Evolutionary conservation across 208 protist species (phyloP).

Genomic region (Porcisia hertigi): DNA sequence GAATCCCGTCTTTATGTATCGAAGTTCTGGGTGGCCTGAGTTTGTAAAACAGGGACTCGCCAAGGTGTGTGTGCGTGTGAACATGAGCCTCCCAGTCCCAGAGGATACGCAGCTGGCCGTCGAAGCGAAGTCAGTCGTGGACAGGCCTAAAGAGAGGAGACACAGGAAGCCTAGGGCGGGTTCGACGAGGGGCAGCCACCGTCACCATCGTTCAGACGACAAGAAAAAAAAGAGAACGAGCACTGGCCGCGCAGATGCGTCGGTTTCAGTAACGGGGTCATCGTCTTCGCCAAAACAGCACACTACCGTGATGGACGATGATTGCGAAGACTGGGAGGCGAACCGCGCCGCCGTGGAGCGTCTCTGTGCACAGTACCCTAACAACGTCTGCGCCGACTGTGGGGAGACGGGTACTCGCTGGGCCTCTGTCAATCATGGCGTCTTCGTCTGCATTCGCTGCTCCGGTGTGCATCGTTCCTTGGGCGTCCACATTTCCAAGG

Average conservation of each 20-base stretch:
- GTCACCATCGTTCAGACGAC: neutral
- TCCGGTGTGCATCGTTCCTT: slow-evolving; percentile 93
- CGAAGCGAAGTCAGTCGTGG: neutral
- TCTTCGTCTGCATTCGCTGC: slow-evolving; percentile 94
- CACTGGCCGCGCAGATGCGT: neutral
- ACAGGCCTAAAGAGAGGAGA: neutral
- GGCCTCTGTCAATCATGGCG: slow-evolving; percentile 89
- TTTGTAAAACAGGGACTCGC: no score
- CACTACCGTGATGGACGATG: slow-evolving; percentile 9
- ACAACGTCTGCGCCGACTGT: slow-evolving; percentile 89
- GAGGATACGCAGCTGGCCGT: neutral
- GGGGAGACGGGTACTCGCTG: slow-evolving; percentile 80
- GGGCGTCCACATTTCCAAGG: slow-evolving; percentile 92
- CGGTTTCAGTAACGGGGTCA: neutral
- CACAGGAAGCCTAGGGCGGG: slow-evolving; percentile 14
- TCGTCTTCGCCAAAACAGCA: neutral
- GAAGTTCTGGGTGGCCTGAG: no score
- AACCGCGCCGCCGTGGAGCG: slow-evolving; percentile 66
- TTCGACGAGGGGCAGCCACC: neutral
- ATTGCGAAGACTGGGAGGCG: slow-evolving; percentile 64
- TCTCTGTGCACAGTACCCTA: slow-evolving; percentile 56
- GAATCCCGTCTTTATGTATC: no score
- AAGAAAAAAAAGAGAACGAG: slow-evolving; percentile 9
- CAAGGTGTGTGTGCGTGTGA: neutral
- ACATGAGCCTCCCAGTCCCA: neutral